Conservation (phyloP, 1,284 basidiomycete genomes). For the Volvariella volvacea region DNA sequence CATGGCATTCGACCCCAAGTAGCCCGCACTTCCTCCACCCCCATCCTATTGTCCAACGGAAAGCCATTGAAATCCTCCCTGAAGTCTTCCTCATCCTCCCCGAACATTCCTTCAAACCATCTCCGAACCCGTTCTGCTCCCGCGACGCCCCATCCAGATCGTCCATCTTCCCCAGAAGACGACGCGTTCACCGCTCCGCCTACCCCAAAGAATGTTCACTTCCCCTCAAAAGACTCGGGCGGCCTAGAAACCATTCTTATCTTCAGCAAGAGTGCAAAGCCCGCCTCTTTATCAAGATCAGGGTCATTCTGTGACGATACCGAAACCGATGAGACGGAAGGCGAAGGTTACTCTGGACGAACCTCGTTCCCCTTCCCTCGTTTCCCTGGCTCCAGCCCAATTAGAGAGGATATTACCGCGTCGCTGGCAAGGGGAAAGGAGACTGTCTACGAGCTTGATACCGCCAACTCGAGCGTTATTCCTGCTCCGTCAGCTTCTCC, state of each 20-base stretch:
- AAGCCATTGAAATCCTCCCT: constrained; percentile 88
- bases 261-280: constrained; percentile 79
- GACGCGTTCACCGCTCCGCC: constrained; percentile 30
- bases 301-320: constrained; percentile 52
- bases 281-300: constrained; percentile 34
- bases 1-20: constrained; percentile 18
- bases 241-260: constrained; percentile 79
- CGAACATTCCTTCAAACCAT: constrained; percentile 31
- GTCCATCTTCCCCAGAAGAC: constrained; percentile 10
- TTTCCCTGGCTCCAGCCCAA: constrained; percentile 4
- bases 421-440: constrained; percentile 1
- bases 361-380: constrained; percentile 11
- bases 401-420: neutral
- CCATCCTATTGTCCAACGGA: constrained; percentile 72
- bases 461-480: constrained; percentile 31
- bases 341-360: constrained; percentile 27
- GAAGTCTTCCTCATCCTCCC: constrained; percentile 61
- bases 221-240: constrained; percentile 57
- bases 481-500: constrained; percentile 29
- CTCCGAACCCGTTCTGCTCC: constrained; percentile 58
- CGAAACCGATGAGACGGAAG: constrained; percentile 67
- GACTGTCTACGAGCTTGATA: constrained; percentile 34
- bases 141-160: constrained; percentile 46
- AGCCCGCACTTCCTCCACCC: constrained; percentile 25
- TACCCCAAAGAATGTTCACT: constrained; percentile 83